Evolutionary conservation across 1,284 basidiomycete species (phyloP).

Genomic region (Peniophora sp.): DNA sequence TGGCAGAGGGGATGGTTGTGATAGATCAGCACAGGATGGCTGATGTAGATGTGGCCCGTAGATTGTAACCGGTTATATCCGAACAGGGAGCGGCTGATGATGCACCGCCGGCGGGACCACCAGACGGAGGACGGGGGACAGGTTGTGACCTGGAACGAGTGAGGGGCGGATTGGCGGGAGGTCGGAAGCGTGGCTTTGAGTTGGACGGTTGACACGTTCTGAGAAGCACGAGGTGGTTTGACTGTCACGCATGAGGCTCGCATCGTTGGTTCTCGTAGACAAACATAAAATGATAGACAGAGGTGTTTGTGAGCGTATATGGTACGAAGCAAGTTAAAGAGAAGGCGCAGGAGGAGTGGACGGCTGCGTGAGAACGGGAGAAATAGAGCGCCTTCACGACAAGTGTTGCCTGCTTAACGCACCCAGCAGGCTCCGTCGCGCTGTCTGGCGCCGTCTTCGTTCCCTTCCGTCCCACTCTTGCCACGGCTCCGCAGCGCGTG

Average conservation of each 20-base stretch:
- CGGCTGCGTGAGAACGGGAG: no score
- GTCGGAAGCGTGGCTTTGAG: background rate
- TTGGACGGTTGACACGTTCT: no score
- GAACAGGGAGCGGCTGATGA: constrained; percentile 57
- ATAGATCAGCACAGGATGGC: background rate
- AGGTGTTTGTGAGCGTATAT: no score
- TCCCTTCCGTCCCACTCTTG: background rate
- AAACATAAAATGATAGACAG: no score
- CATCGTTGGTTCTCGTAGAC: no score
- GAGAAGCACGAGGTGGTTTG: no score
- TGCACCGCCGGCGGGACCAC: constrained; percentile 69
- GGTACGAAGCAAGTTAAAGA: no score
- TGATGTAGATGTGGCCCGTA: constrained; percentile 17
- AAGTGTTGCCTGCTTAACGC: no score
- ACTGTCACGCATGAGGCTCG: no score
- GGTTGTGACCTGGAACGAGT: constrained; percentile 73
- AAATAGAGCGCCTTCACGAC: no score
- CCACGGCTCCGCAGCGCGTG: constrained; percentile 9
- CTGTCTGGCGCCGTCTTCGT: background rate
- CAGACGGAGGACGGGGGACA: constrained; percentile 43
- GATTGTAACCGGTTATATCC: constrained; percentile 70
- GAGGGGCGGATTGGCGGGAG: constrained; percentile 3
- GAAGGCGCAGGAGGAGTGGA: no score
- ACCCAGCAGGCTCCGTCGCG: background rate
- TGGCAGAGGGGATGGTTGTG: constrained; percentile 2